Conservation (phyloP, 441 rosid species). For the Arabidopsis hybrid region DNA sequence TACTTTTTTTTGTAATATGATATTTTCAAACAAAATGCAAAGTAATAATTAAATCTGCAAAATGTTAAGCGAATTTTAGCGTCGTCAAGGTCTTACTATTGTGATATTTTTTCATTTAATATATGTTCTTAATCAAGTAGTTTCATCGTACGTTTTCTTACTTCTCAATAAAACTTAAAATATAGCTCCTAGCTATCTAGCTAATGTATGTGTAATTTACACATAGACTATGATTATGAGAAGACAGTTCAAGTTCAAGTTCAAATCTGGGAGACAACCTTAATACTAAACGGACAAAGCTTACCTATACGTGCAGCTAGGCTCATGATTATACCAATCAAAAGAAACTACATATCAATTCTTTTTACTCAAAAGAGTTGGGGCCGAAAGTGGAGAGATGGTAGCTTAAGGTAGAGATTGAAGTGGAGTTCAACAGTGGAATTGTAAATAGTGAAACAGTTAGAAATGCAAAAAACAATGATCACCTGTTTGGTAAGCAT, state of each 20-base stretch:
- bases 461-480: slow-evolving; percentile 21
- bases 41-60: neutral
- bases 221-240: slow-evolving; percentile 28
- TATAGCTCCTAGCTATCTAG: slow-evolving; percentile 13
- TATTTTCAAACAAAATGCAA: neutral
- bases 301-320: slow-evolving; percentile 29
- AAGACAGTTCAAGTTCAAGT: slow-evolving; percentile 30
- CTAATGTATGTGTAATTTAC: slow-evolving; percentile 1
- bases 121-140: neutral
- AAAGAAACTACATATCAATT: slow-evolving; percentile 6
- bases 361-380: slow-evolving; percentile 19
- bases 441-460: slow-evolving; percentile 37
- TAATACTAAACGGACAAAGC: slow-evolving; percentile 44
- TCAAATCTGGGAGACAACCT: slow-evolving; percentile 39
- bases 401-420: slow-evolving; percentile 31
- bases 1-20: neutral
- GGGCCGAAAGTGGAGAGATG: slow-evolving; percentile 43
- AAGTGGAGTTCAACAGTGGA: slow-evolving; percentile 44
- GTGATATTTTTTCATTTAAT: neutral
- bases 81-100: neutral
- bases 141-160: slow-evolving; percentile 8
- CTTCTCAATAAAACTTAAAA: slow-evolving; percentile 13
- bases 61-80: neutral
- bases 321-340: slow-evolving; percentile 39
- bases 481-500: slow-evolving; percentile 83